Base-by-base conservation (phyloP, 306 rosid species). In the Cercis canadensis region DNA sequence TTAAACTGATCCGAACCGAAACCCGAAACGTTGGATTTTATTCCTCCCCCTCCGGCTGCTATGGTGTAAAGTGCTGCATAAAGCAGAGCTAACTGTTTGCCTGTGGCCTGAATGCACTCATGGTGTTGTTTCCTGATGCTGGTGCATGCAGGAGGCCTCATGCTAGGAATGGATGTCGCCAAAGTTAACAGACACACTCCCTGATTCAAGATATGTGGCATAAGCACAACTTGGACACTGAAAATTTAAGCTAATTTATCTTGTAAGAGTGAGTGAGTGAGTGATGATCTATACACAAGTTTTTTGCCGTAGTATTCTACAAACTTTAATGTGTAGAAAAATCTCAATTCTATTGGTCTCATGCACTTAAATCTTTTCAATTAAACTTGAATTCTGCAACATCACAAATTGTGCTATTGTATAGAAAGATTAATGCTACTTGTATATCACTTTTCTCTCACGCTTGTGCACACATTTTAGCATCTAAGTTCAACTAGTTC, bases 1-100 rank as follows among this genome's bases (percentile, higher is more conserved):
- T 90, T 92, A 14, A 94, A 90, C 57, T 94, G 97, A 15, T 90
- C 97, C 0, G 96, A 87, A 41, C 98, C 95, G 9, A 90, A 90
- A 2, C 98, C 97, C 0, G 98, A 90, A 44, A 94, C 97, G 37
- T 90, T 94, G 12, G 97, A 90, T 75, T 94, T 94, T 72, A 94
- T 89, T 33, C 98, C 96, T 18, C 98, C 98, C 3, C 96, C 97
- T 0, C 97, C 98, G 1, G 74, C 74, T 10, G 97, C 97, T 69
- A 85, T 70, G 7, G 88, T 81, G 52, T 87, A 94, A 8, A 94
- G 87, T 32, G 98, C 97, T 15, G 76, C 92, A 61, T 78, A 89
- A 39, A 94, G 89, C 39, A 94, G 43, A 31, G 80, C 75, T 29
- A 90, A 54, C 53, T 94, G 98, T 18, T 63, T 80, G 4, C 96